These are phyloP conservation scores for Scutellaria galericulata DNA, from an alignment of 257 asterid species.

Conservation along the genomic window DNA sequence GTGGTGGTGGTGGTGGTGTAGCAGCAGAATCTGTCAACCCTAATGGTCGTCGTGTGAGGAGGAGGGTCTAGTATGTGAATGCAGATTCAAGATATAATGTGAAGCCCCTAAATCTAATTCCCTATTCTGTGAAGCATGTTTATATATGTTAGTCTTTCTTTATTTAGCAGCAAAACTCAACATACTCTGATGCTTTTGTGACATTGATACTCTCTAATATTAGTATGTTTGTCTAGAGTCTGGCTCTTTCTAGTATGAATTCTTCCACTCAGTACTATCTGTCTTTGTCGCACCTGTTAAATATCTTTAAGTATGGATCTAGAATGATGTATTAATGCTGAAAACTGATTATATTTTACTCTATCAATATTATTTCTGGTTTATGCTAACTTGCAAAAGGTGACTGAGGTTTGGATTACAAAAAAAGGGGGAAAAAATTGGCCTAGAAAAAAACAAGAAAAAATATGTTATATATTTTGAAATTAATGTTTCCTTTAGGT, in stretches of 20 bases:
- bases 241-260: not conserved
- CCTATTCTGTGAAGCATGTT: constrained; percentile 19
- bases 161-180: not conserved
- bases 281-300: not conserved
- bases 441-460: too few relatives aligned
- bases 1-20: constrained; percentile 51
- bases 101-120: constrained; percentile 3
- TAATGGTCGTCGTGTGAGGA: constrained; percentile 64
- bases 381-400: too few relatives aligned
- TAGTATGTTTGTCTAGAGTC: constrained; percentile 9
- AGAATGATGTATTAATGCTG: too few relatives aligned
- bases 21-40: constrained; percentile 62
- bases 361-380: too few relatives aligned
- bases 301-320: not conserved
- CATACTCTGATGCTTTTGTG: constrained; percentile 23
- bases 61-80: constrained; percentile 53
- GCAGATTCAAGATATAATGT: constrained; percentile 24
- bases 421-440: too few relatives aligned
- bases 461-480: too few relatives aligned
- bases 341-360: too few relatives aligned
- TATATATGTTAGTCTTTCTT: constrained; percentile 28
- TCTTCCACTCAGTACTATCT: not conserved
- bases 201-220: not conserved
- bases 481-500: too few relatives aligned
- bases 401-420: too few relatives aligned